phyloP scores from a whole-genome alignment of 2,329 filamentous ascomycete species.

The Byssothecium circinans region DNA sequence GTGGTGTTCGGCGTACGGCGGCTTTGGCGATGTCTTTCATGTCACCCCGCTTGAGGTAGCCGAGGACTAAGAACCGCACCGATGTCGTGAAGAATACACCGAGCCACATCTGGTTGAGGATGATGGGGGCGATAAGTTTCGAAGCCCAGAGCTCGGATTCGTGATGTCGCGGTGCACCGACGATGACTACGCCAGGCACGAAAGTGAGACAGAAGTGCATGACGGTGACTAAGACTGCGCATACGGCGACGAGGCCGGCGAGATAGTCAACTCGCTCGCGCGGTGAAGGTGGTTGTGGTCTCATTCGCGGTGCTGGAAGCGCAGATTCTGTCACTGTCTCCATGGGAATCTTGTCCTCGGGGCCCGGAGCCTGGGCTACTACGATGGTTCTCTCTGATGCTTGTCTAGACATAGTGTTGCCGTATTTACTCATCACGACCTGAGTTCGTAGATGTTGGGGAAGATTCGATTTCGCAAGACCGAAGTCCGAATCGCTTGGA shows the following conservation, averaged over 20 bases:
- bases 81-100: conserved; percentile 55
- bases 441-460: not conserved
- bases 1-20: conserved; percentile 48
- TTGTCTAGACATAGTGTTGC: conserved; percentile 3
- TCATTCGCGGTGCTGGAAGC: conserved; percentile 33
- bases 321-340: conserved; percentile 34
- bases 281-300: conserved; percentile 25
- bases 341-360: conserved; percentile 30
- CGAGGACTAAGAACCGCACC: conserved; percentile 48
- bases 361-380: conserved; percentile 3
- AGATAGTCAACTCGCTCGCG: conserved; percentile 49
- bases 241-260: conserved; percentile 50
- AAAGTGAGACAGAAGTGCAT: conserved; percentile 52
- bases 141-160: conserved; percentile 46
- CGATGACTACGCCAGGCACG: conserved; percentile 45
- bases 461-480: conserved; percentile 18
- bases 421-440: conserved; percentile 1
- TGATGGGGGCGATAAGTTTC: conserved; percentile 47
- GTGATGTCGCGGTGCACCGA: conserved; percentile 42
- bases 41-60: conserved; percentile 49
- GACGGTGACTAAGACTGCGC: conserved; percentile 49
- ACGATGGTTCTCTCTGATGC: conserved; percentile 22
- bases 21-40: conserved; percentile 49
- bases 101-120: conserved; percentile 53
- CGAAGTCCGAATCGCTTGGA: conserved; percentile 20